Base-by-base conservation (phyloP, 2,329 filamentous ascomycete genomes). In the Cladobotryum protrusum region DNA sequence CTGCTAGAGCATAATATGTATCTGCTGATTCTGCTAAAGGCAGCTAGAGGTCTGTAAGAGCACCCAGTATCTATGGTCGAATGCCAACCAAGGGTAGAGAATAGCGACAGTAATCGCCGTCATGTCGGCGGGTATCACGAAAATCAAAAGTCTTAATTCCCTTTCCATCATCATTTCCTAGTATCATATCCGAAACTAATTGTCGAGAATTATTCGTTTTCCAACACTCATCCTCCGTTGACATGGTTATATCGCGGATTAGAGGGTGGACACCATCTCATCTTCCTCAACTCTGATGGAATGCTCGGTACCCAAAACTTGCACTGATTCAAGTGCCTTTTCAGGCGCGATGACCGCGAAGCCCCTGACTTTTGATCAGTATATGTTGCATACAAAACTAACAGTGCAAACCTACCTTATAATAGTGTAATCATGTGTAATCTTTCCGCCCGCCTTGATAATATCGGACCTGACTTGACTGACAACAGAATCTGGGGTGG, bases 301-400 rank as follows among this genome's bases (percentile, higher is more conserved):
- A 40, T 76, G 66, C 32, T 70, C 65, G 48, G 73, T 72, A 52
- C 82, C 82, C 70, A 80, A 74, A 2, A 80, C 72, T 58, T 84
- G 78, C 29, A 96, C 78, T 5, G 75, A 76, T 52, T 88, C 76
- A 49, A 95, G 74, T 17, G 83, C 78, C 59, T 82, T 81, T 51
- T 81, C 79, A 1, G 89, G 83, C 33, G 85, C 84, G 55, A 85
- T 82, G 46, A 85, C 86, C 32, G 88, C 81, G 65, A 95, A 93
- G 43, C 85, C 89, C 72, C 87, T 93, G 54, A 24, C 14, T 29
- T 15, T 17, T 14, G 35, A 63, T 70, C 56, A 72, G 61, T 43
- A 48, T 43, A 42, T 33, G 6, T 3, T 15, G 5, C 6, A 24
- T 13, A 37, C 14, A 9, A 34, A 14, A 13, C 8, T 19, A 15